Evolutionary conservation across 2,329 filamentous ascomycete species (phyloP), one percentile per base, ranked within the genome.

Genomic region (Hortaea sp.): DNA sequence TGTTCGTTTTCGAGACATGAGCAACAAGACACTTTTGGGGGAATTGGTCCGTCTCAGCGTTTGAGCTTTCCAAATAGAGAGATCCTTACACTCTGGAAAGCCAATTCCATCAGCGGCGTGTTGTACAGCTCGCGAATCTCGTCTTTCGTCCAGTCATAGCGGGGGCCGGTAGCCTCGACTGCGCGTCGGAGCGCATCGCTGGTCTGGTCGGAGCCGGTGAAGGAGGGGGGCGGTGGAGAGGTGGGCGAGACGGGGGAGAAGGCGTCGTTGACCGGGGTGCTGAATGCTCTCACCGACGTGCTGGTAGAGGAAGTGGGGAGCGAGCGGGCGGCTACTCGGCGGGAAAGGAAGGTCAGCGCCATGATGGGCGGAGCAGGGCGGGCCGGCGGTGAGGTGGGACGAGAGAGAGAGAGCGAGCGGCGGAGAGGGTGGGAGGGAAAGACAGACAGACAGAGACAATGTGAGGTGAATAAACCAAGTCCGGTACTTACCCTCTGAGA

Each of bases 71-170:
- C 20, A 20, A 4, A 20, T 4, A 20, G 20, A 20, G 20, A 20
- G 20, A 20, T 20, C 34, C 58, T 32, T 57, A 63, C 59, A 11
- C 56, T 54, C 48, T 62, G 58, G 49, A 59, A 60, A 27, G 59
- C 53, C 58, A 94, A 69, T 61, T 90, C 84, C 72, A 89, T 82
- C 62, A 94, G 70, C 11, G 87, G 85, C 43, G 82, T 83, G 61
- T 89, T 78, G 69, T 92, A 94, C 56, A 94, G 83, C 53, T 84
- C 78, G 7, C 82, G 71, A 51, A 94, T 88, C 68, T 94, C 84
- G 53, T 89, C 81, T 53, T 77, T 79, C 5, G 85, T 86, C 88
- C 88, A 94, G 64, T 82, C 77, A 58, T 81, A 82, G 42, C 86
- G 74, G 9, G 85, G 77, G 5, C 62, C 68, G 1, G 68, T 74